A percentile compares a stretch with the other conserved stretches of the same genome.
Evolutionary conservation across 2,329 filamentous ascomycete genomes (phyloP).

Genomic region (Ascochyta pisi): DNA sequence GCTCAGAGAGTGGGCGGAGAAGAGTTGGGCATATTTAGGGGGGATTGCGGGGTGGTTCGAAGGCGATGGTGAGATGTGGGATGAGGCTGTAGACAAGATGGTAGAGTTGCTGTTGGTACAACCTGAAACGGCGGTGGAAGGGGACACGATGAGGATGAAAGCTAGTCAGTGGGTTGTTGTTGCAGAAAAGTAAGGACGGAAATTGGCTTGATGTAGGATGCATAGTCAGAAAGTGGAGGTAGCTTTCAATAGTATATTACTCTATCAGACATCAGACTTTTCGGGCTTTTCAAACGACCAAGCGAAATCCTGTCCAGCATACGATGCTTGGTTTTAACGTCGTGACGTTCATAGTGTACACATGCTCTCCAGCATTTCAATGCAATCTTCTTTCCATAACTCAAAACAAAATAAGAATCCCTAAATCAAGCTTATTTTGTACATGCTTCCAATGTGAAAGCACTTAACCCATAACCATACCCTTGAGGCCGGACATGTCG

Average conservation of each 20-base stretch:
- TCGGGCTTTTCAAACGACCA: constrained; percentile 7
- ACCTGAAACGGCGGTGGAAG: constrained; percentile 29
- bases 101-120: constrained; percentile 25
- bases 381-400: constrained; percentile 13
- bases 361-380: constrained; percentile 19
- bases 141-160: constrained; percentile 34
- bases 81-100: constrained; percentile 36
- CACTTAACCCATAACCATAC: constrained; percentile 64
- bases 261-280: constrained; percentile 20
- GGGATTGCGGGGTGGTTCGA: constrained; percentile 35
- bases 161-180: constrained; percentile 41
- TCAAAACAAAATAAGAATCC: constrained; percentile 17
- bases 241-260: constrained; percentile 18
- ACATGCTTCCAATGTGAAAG: not conserved
- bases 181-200: constrained; percentile 25
- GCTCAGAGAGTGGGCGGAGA: constrained; percentile 36
- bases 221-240: not conserved
- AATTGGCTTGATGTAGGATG: not conserved
- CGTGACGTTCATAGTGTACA: constrained; percentile 22
- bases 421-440: constrained; percentile 1
- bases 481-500: constrained; percentile 81
- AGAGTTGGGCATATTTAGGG: constrained; percentile 40
- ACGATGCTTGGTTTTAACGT: constrained; percentile 16
- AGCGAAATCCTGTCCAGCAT: constrained; percentile 3
- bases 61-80: constrained; percentile 38